Evolutionary conservation across 2,329 filamentous ascomycete species (phyloP), one percentile per base, ranked within the genome.

Genomic region (Hypocreales sp.): DNA sequence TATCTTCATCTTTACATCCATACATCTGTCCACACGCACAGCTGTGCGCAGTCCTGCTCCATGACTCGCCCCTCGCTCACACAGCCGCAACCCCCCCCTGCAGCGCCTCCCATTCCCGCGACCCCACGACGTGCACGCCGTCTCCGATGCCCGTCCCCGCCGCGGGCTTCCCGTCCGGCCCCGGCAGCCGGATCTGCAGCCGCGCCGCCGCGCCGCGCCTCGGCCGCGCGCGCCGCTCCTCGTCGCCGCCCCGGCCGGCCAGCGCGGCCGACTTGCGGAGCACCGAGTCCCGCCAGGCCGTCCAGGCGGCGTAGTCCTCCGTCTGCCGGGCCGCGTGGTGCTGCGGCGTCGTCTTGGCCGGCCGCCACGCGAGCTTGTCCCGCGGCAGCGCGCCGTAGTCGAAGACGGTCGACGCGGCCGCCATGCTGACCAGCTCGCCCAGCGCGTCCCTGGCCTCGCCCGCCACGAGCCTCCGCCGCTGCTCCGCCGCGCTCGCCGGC

Each of bases 321-420:
- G 59, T 62, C 46, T 75, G 67, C 45, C 60, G 64, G 12, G 72
- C 73, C 8, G 72, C 71, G 33, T 75, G 69, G 51, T 73, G 81
- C 44, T 71, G 64, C 4, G 74, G 68, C 24, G 72, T 79, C 21
- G 58, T 60, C 42, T 56, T 68, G 14, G 68, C 67, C 14, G 75
- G 75, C 35, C 69, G 63, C 77, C 78, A 82, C 8, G 65, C 64
- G 22, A 74, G 56, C 45, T 62, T 68, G 42, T 79, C 69, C 42
- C 63, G 53, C 2, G 71, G 67, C 36, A 74, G 46, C 16, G 48
- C 44, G 6, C 47, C 53, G n/a, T 81, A 56, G 40, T 79, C 67
- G 39, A 69, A 78, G 8, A 78, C 45, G 34, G 53, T 58, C 4
- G 71, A 63, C 2, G 55, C 52, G 2, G 60, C 56, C 0, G 69